phyloP scores from a whole-genome alignment of 1,284 basidiomycete species.

The Sporisorium scitamineum region DNA sequence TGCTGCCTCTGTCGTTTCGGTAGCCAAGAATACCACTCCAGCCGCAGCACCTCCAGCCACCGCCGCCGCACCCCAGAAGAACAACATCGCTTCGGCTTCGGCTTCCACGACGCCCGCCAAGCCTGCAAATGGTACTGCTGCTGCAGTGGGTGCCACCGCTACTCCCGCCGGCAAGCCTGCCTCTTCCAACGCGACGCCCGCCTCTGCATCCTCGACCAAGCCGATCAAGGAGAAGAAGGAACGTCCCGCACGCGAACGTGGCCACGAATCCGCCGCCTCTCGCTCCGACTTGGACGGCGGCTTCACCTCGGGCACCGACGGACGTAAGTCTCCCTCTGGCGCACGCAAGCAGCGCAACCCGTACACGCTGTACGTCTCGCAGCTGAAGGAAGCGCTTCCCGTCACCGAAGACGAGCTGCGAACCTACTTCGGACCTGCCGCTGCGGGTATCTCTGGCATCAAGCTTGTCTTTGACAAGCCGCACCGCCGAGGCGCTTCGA shows the following conservation, averaged over 20 bases:
- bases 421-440: constrained; percentile 60
- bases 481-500: constrained; percentile 29
- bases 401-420: constrained; percentile 56
- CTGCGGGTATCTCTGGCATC: constrained; percentile 44
- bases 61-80: neutral
- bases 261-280: constrained; percentile 45
- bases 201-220: constrained; percentile 23
- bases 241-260: constrained; percentile 25
- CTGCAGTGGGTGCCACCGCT: neutral
- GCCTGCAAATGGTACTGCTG: constrained; percentile 14
- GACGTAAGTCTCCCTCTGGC: constrained; percentile 32
- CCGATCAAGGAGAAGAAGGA: constrained; percentile 44
- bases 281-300: constrained; percentile 45
- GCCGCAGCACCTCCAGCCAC: constrained; percentile 14
- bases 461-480: constrained; percentile 55
- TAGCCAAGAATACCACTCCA: neutral
- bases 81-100: neutral
- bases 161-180: constrained; percentile 3
- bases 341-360: constrained; percentile 37
- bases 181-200: neutral
- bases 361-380: constrained; percentile 54
- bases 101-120: neutral
- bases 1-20: constrained; percentile 15
- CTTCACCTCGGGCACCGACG: constrained; percentile 41
- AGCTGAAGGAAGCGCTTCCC: constrained; percentile 58